These are phyloP conservation scores for Onygenales sp. DNA, from an alignment of 2,329 filamentous ascomycete genomes.

Conservation along the genomic window DNA sequence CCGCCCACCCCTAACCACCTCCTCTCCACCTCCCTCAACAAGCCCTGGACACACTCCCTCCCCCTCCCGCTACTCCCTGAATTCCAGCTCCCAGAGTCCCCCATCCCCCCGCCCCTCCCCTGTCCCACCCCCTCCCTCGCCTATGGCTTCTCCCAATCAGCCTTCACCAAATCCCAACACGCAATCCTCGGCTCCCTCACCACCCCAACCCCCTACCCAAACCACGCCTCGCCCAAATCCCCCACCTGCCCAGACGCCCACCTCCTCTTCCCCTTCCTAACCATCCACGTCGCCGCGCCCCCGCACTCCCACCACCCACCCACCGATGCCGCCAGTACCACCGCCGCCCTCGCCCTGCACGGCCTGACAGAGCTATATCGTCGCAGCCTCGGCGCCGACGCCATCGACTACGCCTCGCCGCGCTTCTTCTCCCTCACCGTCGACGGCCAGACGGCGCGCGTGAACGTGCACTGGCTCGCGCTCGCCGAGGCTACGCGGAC, in stretches of 20 bases:
- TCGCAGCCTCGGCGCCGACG: neutral
- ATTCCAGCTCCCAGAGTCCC: conserved; percentile 1
- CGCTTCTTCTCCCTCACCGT: conserved; percentile 1
- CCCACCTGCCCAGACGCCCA: neutral
- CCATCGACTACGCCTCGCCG: neutral
- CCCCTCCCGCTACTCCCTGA: neutral
- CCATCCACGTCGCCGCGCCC: neutral
- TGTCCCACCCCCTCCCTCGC: neutral
- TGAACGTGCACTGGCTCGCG: conserved; percentile 1
- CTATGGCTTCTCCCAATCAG: neutral
- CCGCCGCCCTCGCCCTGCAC: neutral
- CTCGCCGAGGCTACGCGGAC: neutral
- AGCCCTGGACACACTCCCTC: neutral
- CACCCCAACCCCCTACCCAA: neutral
- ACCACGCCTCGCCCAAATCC: neutral
- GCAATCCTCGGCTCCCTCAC: neutral
- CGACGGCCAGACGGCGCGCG: conserved; percentile 1
- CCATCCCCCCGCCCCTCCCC: neutral
- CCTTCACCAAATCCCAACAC: conserved; percentile 1
- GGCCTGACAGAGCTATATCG: neutral
- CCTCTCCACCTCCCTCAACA: neutral
- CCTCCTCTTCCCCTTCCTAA: conserved; percentile 1
- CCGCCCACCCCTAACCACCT: neutral
- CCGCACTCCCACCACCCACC: neutral
- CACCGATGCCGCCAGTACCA: neutral